Percentiles rank a stretch among this genome's conserved stretches.
Conservation (phyloP, 2,329 filamentous ascomycete genomes). For the Aspergillus sp. region DNA sequence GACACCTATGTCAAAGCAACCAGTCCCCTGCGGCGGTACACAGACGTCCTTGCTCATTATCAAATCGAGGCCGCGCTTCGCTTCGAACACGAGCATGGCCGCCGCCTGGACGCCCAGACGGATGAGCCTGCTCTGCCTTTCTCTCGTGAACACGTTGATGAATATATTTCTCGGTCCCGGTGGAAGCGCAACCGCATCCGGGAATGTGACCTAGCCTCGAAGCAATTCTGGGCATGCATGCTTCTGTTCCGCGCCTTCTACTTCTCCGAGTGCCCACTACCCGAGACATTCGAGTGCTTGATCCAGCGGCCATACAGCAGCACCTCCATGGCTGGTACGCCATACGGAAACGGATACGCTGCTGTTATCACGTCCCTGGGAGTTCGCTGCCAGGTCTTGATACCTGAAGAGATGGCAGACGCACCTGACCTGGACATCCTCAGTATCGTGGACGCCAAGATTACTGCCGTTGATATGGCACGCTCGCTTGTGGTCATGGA, state of each 20-base stretch:
- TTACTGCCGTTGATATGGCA: conserved; percentile 37
- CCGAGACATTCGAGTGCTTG: conserved; percentile 48
- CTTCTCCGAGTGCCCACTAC: conserved; percentile 55
- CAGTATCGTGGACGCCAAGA: conserved; percentile 38
- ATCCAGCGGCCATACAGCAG: conserved; percentile 32
- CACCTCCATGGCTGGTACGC: conserved; percentile 24
- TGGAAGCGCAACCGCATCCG: conserved; percentile 44
- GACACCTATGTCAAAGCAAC: conserved; percentile 60
- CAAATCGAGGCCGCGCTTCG: conserved; percentile 65
- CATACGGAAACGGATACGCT: conserved; percentile 25
- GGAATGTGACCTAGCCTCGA: conserved; percentile 42
- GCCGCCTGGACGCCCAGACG: conserved; percentile 40
- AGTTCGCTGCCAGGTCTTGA: conserved; percentile 32
- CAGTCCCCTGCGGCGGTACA: conserved; percentile 62
- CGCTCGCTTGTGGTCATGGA: conserved; percentile 36
- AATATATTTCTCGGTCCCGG: conserved; percentile 49
- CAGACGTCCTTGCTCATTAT: conserved; percentile 64
- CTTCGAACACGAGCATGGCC: conserved; percentile 53
- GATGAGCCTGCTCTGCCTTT: conserved; percentile 52
- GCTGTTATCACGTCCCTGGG: conserved; percentile 37
- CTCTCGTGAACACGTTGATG: conserved; percentile 48
- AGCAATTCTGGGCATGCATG: conserved; percentile 54
- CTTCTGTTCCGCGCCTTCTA: conserved; percentile 61
- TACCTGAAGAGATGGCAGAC: conserved; percentile 27
- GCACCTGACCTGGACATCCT: conserved; percentile 29